Evolutionary conservation across 2,329 filamentous ascomycete species (phyloP).

Genomic region (Ophiocordyceps australis): DNA sequence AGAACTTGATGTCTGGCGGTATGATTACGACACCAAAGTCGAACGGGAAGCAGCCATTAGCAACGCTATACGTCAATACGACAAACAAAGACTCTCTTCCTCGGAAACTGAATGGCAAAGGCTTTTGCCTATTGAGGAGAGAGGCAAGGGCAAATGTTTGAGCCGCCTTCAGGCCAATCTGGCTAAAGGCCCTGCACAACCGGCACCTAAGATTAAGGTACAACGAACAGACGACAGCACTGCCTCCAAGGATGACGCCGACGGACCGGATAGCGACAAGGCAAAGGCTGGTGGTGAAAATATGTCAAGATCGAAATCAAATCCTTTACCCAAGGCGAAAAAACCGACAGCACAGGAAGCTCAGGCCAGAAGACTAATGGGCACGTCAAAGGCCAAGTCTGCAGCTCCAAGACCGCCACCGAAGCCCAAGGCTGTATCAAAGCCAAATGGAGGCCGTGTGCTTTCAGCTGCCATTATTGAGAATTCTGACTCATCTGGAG

Average conservation of each 20-base stretch:
- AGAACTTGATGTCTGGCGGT: slow-evolving; percentile 46
- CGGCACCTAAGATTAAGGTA: slow-evolving; percentile 29
- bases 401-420: slow-evolving; percentile 16
- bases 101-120: slow-evolving; percentile 43
- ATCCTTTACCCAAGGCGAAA: slow-evolving; percentile 35
- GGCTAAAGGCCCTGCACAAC: slow-evolving; percentile 27
- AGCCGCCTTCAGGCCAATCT: slow-evolving; percentile 43
- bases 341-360: slow-evolving; percentile 34
- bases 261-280: slow-evolving; percentile 11
- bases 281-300: slow-evolving; percentile 16
- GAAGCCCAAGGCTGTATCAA: slow-evolving; percentile 18
- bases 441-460: slow-evolving; percentile 22
- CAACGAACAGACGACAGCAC: slow-evolving; percentile 30
- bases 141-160: slow-evolving; percentile 38
- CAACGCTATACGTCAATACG: slow-evolving; percentile 39
- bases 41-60: slow-evolving; percentile 42
- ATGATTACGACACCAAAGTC: slow-evolving; percentile 32
- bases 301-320: slow-evolving; percentile 31
- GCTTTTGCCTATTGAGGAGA: slow-evolving; percentile 36
- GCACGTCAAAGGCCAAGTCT: slow-evolving; percentile 15
- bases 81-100: slow-evolving; percentile 36
- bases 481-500: slow-evolving; percentile 36
- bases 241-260: slow-evolving; percentile 18
- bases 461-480: slow-evolving; percentile 37
- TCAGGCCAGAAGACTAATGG: slow-evolving; percentile 35